A percentile compares a stretch with the other conserved stretches of the same genome.
These are phyloP conservation scores for Phytophthora rubi DNA, from an alignment of 352 stramenopile species.

Conservation along the genomic window DNA sequence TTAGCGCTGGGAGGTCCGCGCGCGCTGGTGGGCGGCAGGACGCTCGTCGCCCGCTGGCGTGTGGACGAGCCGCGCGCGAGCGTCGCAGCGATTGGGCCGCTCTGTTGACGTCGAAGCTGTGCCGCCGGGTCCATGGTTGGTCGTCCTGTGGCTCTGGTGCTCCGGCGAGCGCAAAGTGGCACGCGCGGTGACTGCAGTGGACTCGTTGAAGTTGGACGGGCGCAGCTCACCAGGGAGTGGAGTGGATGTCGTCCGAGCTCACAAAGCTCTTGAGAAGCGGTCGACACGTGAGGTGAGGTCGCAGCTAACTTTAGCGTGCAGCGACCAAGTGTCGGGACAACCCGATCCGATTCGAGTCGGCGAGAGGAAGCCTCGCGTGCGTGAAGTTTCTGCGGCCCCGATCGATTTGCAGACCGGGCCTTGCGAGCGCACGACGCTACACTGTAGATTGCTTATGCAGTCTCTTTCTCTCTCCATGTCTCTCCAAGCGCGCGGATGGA, in stretches of 20 bases:
- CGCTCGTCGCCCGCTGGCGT: conserved; percentile 18
- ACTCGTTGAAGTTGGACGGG: conserved; percentile 4
- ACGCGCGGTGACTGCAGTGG: conserved; percentile 22
- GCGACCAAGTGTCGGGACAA: background rate
- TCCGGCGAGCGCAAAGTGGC: conserved; percentile 20
- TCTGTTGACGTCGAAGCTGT: conserved; percentile 31
- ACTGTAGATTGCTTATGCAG: conserved; percentile 22
- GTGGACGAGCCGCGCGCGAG: conserved; percentile 23
- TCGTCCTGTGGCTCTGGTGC: conserved; percentile 15
- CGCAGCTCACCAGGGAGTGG: background rate
- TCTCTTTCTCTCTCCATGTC: conserved; percentile 14
- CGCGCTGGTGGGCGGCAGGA: conserved; percentile 19
- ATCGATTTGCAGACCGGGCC: conserved; percentile 14
- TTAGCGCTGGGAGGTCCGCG: conserved; percentile 18
- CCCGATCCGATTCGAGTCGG: conserved; percentile 16
- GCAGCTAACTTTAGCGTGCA: conserved; percentile 9
- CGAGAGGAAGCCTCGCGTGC: conserved; percentile 20
- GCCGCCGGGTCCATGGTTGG: conserved; percentile 27
- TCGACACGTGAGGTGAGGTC: background rate
- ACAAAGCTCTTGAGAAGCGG: no score
- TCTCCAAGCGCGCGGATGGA: conserved; percentile 18
- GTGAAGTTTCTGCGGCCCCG: conserved; percentile 16
- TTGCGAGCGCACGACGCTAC: conserved; percentile 20
- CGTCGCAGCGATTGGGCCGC: conserved; percentile 21
- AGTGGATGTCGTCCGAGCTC: no score